Conservation (phyloP, 2,329 filamentous ascomycete genomes). For the Penicillium sp. region DNA sequence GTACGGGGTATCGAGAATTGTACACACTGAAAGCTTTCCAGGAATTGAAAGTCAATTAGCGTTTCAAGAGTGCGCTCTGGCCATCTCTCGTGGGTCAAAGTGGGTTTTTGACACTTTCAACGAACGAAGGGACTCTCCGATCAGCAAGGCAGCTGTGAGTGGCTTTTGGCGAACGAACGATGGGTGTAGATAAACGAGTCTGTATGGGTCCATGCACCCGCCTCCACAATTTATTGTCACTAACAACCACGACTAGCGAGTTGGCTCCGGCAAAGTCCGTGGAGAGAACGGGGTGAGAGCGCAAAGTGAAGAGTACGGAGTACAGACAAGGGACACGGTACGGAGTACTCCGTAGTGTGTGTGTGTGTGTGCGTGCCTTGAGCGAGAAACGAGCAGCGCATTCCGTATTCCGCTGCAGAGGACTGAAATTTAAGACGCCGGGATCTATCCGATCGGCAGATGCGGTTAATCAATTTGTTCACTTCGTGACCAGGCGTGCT, state of each 20-base stretch:
- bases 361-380: too few relatives aligned
- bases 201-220: neutral
- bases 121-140: neutral
- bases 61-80: conserved; percentile 12
- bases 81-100: neutral
- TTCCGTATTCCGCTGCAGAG: too few relatives aligned
- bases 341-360: too few relatives aligned
- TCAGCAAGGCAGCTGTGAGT: conserved; percentile 1
- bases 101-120: neutral
- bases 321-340: too few relatives aligned
- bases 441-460: neutral
- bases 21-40: conserved; percentile 9
- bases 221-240: neutral
- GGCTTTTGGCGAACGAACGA: neutral
- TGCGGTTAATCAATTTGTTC: neutral
- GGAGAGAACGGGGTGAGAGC: too few relatives aligned
- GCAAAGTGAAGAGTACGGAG: too few relatives aligned
- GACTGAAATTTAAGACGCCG: too few relatives aligned
- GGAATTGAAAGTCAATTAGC: conserved; percentile 14
- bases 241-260: neutral
- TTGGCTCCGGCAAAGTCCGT: neutral
- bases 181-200: neutral
- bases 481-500: neutral
- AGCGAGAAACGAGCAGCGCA: too few relatives aligned
- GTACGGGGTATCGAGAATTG: neutral